Evolutionary conservation across 31 red algal species (phyloP), one percentile per base, ranked within the genome.

Genomic region (Porphyra umbilicalis): DNA sequence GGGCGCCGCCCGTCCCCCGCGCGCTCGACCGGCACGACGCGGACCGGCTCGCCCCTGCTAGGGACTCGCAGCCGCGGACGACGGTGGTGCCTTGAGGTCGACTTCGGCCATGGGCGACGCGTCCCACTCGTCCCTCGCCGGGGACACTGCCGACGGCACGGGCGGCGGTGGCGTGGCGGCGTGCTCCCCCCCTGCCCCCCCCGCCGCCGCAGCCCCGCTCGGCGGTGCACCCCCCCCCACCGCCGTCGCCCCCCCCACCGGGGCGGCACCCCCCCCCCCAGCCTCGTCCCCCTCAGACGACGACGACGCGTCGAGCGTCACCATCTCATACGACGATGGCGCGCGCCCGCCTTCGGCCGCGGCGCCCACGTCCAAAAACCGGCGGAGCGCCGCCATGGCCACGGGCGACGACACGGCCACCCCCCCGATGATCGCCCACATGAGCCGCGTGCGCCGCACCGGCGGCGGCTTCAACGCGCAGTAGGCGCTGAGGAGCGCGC

Each of bases 401-500:
- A 71, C 11, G 25, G 57, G 57, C 16, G 57, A 71, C 57, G 76
- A 31, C 35, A 78, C 76, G 25, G 34, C 35, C 30, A 78, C 35
- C 30, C 34, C 76, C 8, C 76, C 76, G 30, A 78, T 78, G 76
- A 78, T 78, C 7, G 11, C 76, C 76, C 76, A 78, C 76, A 78
- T 78, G 25, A 35, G 34, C 35, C 34, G 34, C 33, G 76, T 0
- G 15, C 16, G 32, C 7, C 76, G 76, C 76, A 9, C 34, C 34
- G 32, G 76, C 34, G 35, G 76, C 76, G 76, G 76, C 32, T 78
- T 35, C 40, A 31, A 39, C 14, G 80, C 32, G 36, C 86, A 88
- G 35, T 32, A 88, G 32, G 20, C 42, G 40, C 77, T 35, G 33
- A 88, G 78, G 33, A 88, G 78, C 2, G 36, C 39, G 77, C 86